Evolutionary conservation across 2,329 filamentous ascomycete species (phyloP).

Genomic region (Hypocrella siamensis): DNA sequence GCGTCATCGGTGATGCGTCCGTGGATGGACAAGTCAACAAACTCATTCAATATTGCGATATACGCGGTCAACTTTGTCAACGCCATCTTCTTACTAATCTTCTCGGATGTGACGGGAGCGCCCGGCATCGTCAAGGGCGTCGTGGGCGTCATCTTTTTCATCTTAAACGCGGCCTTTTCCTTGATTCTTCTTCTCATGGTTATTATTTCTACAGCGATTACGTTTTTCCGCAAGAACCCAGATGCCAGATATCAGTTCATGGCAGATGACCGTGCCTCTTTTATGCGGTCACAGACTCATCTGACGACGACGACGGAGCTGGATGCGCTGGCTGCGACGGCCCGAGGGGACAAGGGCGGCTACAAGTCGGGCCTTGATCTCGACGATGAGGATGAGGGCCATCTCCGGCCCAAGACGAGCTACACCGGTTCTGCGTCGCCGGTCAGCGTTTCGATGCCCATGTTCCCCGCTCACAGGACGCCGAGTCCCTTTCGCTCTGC

Average conservation of each 20-base stretch:
- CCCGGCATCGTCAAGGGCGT: conserved; percentile 71
- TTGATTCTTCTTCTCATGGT: conserved; percentile 71
- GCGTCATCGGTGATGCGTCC: conserved; percentile 64
- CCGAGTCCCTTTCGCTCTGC: conserved; percentile 19
- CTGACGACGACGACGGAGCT: conserved; percentile 64
- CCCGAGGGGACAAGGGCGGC: conserved; percentile 48
- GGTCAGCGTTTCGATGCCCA: conserved; percentile 25
- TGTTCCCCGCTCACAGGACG: conserved; percentile 23
- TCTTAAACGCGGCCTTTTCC: conserved; percentile 71
- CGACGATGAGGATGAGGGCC: conserved; percentile 27
- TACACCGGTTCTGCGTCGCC: conserved; percentile 14
- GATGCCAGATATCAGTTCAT: conserved; percentile 89
- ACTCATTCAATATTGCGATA: conserved; percentile 88
- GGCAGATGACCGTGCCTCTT: conserved; percentile 85
- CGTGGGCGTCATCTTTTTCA: conserved; percentile 77
- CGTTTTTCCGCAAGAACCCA: conserved; percentile 80
- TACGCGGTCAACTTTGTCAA: conserved; percentile 79
- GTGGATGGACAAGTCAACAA: conserved; percentile 99
- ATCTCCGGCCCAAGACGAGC: conserved; percentile 19
- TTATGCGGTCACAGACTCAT: conserved; percentile 87
- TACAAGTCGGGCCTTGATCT: conserved; percentile 22
- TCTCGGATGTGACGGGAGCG: conserved; percentile 70
- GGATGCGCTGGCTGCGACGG: conserved; percentile 79
- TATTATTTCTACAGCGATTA: conserved; percentile 38
- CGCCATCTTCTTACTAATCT: conserved; percentile 73